A percentile compares a stretch with the other conserved stretches of the same genome.
Evolutionary conservation across 2,329 filamentous ascomycete species (phyloP).

Genomic region (Aureobasidium sp.): DNA sequence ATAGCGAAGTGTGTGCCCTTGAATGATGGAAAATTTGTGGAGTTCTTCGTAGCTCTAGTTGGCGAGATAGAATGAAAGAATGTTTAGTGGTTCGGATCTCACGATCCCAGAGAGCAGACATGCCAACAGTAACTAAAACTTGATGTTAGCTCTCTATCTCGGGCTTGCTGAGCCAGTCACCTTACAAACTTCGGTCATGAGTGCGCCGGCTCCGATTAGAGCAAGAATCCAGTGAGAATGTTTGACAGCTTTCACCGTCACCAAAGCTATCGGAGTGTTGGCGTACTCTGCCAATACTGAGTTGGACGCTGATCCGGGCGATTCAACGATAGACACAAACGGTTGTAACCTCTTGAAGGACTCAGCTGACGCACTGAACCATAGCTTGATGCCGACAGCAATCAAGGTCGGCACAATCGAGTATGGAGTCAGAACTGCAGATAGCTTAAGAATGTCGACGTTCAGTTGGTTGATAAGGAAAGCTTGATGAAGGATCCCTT

Average conservation of each 20-base stretch:
- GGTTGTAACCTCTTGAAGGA: background rate
- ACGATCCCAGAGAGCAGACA: slow-evolving; percentile 4
- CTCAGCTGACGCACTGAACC: background rate
- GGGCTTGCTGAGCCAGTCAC: background rate
- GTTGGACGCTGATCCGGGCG: background rate
- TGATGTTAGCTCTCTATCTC: background rate
- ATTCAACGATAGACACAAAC: background rate
- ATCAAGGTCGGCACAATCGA: background rate
- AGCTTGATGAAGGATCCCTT: background rate
- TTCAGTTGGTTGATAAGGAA: background rate
- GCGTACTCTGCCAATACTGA: background rate
- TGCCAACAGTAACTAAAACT: background rate
- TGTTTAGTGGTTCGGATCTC: background rate
- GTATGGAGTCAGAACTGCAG: background rate
- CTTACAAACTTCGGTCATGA: background rate
- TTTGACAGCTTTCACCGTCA: background rate
- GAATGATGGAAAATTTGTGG: background rate
- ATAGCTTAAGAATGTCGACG: background rate
- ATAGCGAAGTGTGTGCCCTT: background rate
- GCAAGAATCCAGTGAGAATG: background rate
- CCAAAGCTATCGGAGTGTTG: background rate
- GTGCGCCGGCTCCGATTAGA: background rate
- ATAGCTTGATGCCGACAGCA: background rate
- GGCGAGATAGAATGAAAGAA: background rate
- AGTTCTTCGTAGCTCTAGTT: background rate